These are phyloP conservation scores for Calocybe gangraenosa DNA, from an alignment of 768 basidiomycete genomes.

Conservation along the genomic window DNA sequence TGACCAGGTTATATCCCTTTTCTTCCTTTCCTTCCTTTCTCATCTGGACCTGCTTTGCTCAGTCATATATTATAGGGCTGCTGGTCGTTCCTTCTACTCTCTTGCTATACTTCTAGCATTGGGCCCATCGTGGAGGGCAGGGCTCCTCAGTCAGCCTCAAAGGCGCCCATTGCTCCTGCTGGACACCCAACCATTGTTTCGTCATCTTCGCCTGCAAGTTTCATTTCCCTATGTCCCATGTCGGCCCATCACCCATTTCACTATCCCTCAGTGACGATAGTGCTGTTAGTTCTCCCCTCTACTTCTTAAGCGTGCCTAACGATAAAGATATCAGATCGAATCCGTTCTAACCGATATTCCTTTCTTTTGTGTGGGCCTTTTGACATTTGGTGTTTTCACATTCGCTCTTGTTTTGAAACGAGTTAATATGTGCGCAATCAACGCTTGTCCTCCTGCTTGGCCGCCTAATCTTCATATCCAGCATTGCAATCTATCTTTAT, in stretches of 20 bases:
- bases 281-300: conserved; percentile 32
- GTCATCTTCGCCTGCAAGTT: background rate
- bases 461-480: conserved; percentile 15
- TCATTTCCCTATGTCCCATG: conserved; percentile 9
- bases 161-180: background rate
- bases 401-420: conserved; percentile 53
- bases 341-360: conserved; percentile 62
- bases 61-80: conserved; percentile 2
- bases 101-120: background rate
- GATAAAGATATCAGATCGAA: conserved; percentile 38
- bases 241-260: conserved; percentile 1
- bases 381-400: conserved; percentile 56
- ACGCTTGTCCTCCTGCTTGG: too few relatives aligned
- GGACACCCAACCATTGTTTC: background rate
- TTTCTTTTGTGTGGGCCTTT: conserved; percentile 60
- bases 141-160: background rate
- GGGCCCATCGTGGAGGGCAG: background rate
- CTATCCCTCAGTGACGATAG: conserved; percentile 24
- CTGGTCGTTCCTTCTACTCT: conserved; percentile 6
- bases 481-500: conserved; percentile 50
- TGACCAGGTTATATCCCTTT: background rate
- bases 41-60: conserved; percentile 1
- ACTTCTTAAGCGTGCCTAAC: background rate
- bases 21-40: conserved; percentile 1
- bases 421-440: conserved; percentile 40